A percentile compares a stretch with the other conserved stretches of the same genome.
These are phyloP conservation scores for Aspergillus mulundensis DNA, from an alignment of 495 filamentous ascomycete species.

Conservation along the genomic window DNA sequence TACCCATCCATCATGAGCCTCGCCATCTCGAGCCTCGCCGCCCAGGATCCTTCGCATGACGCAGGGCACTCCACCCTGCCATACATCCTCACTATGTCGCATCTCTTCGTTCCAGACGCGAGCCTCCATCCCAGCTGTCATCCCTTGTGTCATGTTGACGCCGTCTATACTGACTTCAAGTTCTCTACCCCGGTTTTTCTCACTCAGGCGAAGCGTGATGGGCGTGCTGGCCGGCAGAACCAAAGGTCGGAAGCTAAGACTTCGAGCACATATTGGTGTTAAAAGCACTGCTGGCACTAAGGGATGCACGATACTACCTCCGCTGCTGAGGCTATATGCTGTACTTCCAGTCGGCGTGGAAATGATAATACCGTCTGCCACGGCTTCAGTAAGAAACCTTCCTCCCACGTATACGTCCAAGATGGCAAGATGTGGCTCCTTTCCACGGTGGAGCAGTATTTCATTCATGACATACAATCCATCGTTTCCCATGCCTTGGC, in stretches of 20 bases:
- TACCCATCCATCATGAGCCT: conserved; percentile 87
- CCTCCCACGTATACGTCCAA: conserved; percentile 83
- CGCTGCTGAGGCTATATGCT: conserved; percentile 86
- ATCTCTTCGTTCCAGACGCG: conserved; percentile 79
- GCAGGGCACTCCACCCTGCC: conserved; percentile 56
- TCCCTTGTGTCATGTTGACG: conserved; percentile 62
- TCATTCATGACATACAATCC: conserved; percentile 91
- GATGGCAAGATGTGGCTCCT: conserved; percentile 82
- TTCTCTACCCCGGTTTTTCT: conserved; percentile 76
- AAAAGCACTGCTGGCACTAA: conserved; percentile 81
- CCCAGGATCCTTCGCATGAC: conserved; percentile 51
- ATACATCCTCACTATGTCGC: conserved; percentile 60
- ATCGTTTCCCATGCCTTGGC: conserved; percentile 14
- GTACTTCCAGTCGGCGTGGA: conserved; percentile 92
- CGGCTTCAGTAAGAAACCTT: conserved; percentile 83
- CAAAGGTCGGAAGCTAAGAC: conserved; percentile 84
- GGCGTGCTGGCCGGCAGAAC: conserved; percentile 82
- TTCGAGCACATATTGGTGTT: conserved; percentile 91
- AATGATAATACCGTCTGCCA: conserved; percentile 92
- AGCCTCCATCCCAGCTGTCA: conserved; percentile 81
- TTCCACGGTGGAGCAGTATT: conserved; percentile 85
- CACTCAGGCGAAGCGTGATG: conserved; percentile 76
- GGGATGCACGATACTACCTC: conserved; percentile 93
- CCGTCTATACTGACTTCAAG: conserved; percentile 89
- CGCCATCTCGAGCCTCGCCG: conserved; percentile 56